Conservation (phyloP, 1,284 basidiomycete genomes). For the Boletus semigastroideus region DNA sequence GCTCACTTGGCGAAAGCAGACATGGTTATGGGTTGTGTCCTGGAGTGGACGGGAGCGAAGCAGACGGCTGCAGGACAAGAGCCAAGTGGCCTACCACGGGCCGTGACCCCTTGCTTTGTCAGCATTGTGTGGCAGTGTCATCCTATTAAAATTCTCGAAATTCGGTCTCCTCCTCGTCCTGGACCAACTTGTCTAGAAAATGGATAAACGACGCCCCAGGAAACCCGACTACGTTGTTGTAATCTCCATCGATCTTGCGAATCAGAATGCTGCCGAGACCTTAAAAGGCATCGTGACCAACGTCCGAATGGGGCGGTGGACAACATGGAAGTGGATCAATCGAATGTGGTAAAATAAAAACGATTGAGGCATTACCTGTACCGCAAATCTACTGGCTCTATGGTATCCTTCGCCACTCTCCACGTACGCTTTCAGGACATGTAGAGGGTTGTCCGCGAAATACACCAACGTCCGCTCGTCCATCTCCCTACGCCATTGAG, state of each 20-base stretch:
- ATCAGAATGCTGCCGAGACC: slow-evolving; percentile 82
- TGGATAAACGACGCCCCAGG: slow-evolving; percentile 79
- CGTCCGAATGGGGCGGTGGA: not conserved
- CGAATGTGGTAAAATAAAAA: not conserved
- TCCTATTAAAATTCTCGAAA: too few relatives aligned
- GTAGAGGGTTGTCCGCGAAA: slow-evolving; percentile 70
- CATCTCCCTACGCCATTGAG: slow-evolving; percentile 56
- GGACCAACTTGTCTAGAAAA: slow-evolving; percentile 61
- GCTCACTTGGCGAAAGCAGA: too few relatives aligned
- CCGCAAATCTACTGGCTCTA: slow-evolving; percentile 92
- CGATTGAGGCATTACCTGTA: slow-evolving; percentile 62
- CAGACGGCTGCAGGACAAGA: too few relatives aligned
- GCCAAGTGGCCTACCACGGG: too few relatives aligned
- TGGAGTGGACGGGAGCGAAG: too few relatives aligned
- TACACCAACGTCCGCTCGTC: slow-evolving; percentile 81
- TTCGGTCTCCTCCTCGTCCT: slow-evolving; percentile 77
- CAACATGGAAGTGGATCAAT: too few relatives aligned
- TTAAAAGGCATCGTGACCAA: slow-evolving; percentile 40
- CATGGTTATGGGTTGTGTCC: too few relatives aligned
- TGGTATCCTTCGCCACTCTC: slow-evolving; percentile 89
- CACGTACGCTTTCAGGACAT: slow-evolving; percentile 81
- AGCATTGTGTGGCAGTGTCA: too few relatives aligned
- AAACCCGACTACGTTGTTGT: slow-evolving; percentile 91
- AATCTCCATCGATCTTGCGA: slow-evolving; percentile 88
- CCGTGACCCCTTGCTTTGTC: too few relatives aligned